Evolutionary conservation across 441 rosid genomes (phyloP).

Genomic region (Adansonia rubrostipa): DNA sequence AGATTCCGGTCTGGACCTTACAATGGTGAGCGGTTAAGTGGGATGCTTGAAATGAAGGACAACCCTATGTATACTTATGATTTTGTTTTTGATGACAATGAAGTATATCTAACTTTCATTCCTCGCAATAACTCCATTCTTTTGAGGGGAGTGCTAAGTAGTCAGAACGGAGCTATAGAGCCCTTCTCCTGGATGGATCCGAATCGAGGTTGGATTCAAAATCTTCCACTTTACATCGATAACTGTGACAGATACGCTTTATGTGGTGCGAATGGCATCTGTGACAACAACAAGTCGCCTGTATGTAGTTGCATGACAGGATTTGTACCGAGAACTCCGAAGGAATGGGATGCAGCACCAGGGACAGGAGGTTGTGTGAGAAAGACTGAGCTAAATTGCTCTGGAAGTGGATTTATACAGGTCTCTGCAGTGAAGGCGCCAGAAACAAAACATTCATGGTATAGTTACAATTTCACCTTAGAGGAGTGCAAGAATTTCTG

Average conservation of each 20-base stretch:
- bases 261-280: slow-evolving; percentile 29
- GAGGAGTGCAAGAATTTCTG: slow-evolving; percentile 32
- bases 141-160: neutral
- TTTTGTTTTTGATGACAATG: neutral
- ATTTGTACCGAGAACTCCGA: slow-evolving; percentile 31
- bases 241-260: slow-evolving; percentile 28
- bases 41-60: slow-evolving; percentile 4
- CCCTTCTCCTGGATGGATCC: slow-evolving; percentile 17
- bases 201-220: neutral
- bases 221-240: slow-evolving; percentile 16
- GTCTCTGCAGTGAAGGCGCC: slow-evolving; percentile 32
- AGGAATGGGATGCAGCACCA: slow-evolving; percentile 29
- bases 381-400: slow-evolving; percentile 20
- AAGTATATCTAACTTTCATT: neutral
- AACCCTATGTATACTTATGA: slow-evolving; percentile 8
- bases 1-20: slow-evolving; percentile 28
- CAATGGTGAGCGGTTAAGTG: slow-evolving; percentile 32
- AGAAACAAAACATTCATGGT: slow-evolving; percentile 29
- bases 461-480: slow-evolving; percentile 13
- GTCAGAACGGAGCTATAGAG: neutral
- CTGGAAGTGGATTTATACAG: slow-evolving; percentile 33
- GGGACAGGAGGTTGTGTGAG: slow-evolving; percentile 38
- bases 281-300: slow-evolving; percentile 4
- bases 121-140: neutral
- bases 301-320: slow-evolving; percentile 35